Evolutionary conservation across 805 yeast species (phyloP).

Genomic region (Lipomyces kockii): DNA sequence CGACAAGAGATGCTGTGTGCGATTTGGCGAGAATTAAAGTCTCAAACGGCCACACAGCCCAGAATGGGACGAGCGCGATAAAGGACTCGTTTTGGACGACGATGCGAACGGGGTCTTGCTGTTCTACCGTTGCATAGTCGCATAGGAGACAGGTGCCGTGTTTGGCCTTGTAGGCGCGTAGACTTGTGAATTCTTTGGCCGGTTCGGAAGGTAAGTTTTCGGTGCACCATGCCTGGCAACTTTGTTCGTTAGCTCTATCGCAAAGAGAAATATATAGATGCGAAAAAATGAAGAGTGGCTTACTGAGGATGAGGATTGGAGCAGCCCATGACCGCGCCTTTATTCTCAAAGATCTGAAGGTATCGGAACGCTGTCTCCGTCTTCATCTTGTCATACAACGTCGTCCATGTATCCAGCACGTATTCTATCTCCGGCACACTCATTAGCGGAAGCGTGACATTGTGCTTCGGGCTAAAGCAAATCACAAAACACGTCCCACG

Average conservation of each 20-base stretch:
- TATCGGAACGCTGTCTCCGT: constrained; percentile 52
- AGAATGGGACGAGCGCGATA: constrained; percentile 72
- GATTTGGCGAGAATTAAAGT: constrained; percentile 64
- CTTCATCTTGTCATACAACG: constrained; percentile 55
- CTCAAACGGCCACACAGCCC: constrained; percentile 87
- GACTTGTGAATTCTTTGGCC: constrained; percentile 57
- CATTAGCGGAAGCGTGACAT: constrained; percentile 59
- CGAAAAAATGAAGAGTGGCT: constrained; percentile 11
- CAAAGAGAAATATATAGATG: not conserved
- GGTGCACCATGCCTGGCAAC: constrained; percentile 70
- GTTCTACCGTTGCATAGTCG: constrained; percentile 59
- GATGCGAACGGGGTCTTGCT: constrained; percentile 54
- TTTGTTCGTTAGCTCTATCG: not conserved
- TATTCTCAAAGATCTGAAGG: constrained; percentile 75
- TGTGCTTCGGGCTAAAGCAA: constrained; percentile 73
- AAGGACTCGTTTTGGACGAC: constrained; percentile 66
- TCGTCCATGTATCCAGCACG: constrained; percentile 67
- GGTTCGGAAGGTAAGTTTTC: constrained; percentile 67
- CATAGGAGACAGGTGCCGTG: constrained; percentile 58
- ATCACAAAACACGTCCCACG: constrained; percentile 72
- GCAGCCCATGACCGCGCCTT: constrained; percentile 82
- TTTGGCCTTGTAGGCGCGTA: constrained; percentile 53
- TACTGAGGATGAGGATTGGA: constrained; percentile 78
- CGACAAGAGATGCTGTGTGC: constrained; percentile 56
- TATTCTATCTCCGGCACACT: constrained; percentile 47